Evolutionary conservation across 2,329 filamentous ascomycete species (phyloP).

Genomic region (Aspergillus arachidicola): DNA sequence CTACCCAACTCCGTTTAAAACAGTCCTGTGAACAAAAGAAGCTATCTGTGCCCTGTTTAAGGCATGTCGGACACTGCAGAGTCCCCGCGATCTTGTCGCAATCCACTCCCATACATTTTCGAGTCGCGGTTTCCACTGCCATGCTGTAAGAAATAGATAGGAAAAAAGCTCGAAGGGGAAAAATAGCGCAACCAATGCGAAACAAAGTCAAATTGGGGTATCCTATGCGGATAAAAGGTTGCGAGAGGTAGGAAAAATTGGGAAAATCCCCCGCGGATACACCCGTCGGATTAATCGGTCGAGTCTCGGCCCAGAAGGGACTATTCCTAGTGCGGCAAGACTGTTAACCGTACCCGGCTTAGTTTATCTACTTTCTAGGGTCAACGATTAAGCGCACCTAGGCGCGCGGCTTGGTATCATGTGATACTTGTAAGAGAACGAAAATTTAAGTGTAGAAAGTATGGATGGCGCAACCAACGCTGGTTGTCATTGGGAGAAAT

Average conservation of each 20-base stretch:
- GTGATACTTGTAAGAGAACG: neutral
- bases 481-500: neutral
- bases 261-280: slow-evolving; percentile 14
- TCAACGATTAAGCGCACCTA: neutral
- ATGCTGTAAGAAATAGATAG: slow-evolving; percentile 18
- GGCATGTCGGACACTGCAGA: slow-evolving; percentile 91
- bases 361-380: neutral
- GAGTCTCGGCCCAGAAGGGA: neutral
- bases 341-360: neutral
- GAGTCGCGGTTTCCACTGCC: slow-evolving; percentile 34
- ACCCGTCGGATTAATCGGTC: neutral
- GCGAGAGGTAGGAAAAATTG: slow-evolving; percentile 13
- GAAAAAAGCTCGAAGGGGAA: neutral
- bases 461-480: neutral
- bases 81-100: slow-evolving; percentile 84
- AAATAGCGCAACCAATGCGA: neutral
- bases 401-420: neutral
- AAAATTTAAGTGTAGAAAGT: neutral
- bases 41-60: slow-evolving; percentile 87
- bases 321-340: neutral
- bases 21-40: slow-evolving; percentile 98
- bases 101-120: slow-evolving; percentile 73
- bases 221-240: neutral
- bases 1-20: slow-evolving; percentile 98
- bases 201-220: neutral